Base-by-base conservation (phyloP, 768 basidiomycete species). In the Neoboletus brunneissimus region DNA sequence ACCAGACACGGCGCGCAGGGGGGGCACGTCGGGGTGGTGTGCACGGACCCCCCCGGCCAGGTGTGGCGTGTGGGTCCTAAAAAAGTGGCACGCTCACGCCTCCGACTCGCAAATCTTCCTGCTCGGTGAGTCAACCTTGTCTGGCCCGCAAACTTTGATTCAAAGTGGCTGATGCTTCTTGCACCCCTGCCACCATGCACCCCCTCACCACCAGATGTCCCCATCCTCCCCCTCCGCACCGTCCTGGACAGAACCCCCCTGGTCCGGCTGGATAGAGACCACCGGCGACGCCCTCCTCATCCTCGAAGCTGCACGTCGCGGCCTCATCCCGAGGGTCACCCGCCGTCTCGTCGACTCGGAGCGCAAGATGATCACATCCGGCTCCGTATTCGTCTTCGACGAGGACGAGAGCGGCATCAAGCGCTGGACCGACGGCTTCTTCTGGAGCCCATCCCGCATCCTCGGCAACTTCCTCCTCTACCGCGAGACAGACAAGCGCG, bases 361-460 rank as follows among this genome's bases (percentile, higher is more conserved):
- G 72, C 83, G 93, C 55, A 88, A 85, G 67, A 91, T 96, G 87
- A 94, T 98, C 70, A 87, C 87, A 18, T 90, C 88, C 7, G 95
- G 95, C 54, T 90, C 89, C 8, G 93, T 98, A 12, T 98, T 98
- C 65, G 95, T 97, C 61, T 98, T 97, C 67, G 93, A 98, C 72
- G 95, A 97, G 77, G 89, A 93, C 65, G 94, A 96, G 75, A 93
- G 91, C 66, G 94, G 94, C 27, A 98, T 98, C 77, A 96, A 95
- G 76, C 82, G 95, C 43, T 97, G 94, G 91, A 98, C 95, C 2
- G 95, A 98, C 74, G 94, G 94, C n/a, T 87, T 91, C 69, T 89
- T 89, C 69, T 97, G 95, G 95, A 91, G 88, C 62, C 95, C 95
- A 0, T 89, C 87, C 61, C 80, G 95, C 55, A 97, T 97, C 27